Conservation (phyloP, 2,329 filamentous ascomycete species). For the Allantophomopsis cytisporea region DNA sequence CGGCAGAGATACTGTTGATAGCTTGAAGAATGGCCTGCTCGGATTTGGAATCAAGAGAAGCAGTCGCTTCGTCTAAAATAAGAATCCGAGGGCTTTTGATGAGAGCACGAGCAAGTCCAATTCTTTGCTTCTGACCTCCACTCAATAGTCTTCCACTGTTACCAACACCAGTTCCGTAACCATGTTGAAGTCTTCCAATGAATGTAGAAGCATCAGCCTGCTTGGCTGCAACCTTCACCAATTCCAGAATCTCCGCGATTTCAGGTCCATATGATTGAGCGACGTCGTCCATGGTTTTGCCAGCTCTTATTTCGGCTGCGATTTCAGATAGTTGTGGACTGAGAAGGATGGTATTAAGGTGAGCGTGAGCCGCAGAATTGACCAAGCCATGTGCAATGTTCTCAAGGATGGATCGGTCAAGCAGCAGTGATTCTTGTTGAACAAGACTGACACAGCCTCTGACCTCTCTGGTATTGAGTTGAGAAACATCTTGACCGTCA, state of each 20-base stretch:
- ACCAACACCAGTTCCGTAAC: constrained; percentile 45
- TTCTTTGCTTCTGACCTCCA: constrained; percentile 42
- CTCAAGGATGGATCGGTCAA: constrained; percentile 24
- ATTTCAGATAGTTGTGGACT: constrained; percentile 27
- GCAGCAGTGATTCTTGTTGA: constrained; percentile 12
- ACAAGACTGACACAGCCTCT: constrained; percentile 10
- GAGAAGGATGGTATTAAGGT: constrained; percentile 32
- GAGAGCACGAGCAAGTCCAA: constrained; percentile 43
- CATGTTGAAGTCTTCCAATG: constrained; percentile 38
- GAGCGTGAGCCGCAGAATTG: constrained; percentile 26
- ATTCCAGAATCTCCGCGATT: constrained; percentile 21
- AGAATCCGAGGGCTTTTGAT: constrained; percentile 42
- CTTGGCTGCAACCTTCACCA: constrained; percentile 26
- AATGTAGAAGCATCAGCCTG: constrained; percentile 45
- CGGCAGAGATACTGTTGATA: constrained; percentile 15
- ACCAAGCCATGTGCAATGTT: constrained; percentile 26
- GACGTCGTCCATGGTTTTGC: constrained; percentile 20
- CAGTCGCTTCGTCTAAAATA: constrained; percentile 48
- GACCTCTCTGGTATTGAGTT: constrained; percentile 9
- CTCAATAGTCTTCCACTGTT: constrained; percentile 37
- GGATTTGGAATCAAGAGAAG: constrained; percentile 42
- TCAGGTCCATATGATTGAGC: constrained; percentile 28
- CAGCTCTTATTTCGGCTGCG: constrained; percentile 19
- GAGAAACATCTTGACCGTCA: constrained; percentile 8
- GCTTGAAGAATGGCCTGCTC: constrained; percentile 37